A percentile compares a stretch with the other conserved stretches of the same genome.
Evolutionary conservation across 306 rosid species (phyloP).

Genomic region (Urtica urens): DNA sequence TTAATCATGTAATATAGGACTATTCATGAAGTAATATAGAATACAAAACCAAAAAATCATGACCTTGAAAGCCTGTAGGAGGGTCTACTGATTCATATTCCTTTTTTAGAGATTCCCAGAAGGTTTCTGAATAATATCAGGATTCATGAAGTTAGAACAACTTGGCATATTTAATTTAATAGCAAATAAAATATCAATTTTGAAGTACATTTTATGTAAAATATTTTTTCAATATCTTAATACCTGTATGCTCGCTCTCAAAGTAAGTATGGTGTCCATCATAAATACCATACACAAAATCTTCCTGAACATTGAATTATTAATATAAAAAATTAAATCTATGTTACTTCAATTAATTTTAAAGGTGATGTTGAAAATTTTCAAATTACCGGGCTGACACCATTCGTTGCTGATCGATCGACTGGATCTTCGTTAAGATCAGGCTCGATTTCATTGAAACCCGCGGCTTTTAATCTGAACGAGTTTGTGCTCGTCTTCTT

Average conservation of each 20-base stretch:
- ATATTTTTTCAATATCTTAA: neutral
- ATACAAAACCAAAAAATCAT: no score
- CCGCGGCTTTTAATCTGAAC: conserved; percentile 38
- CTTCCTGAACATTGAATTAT: conserved; percentile 64
- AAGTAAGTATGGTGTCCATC: conserved; percentile 76
- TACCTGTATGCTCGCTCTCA: conserved; percentile 61
- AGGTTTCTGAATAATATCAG: conserved; percentile 36
- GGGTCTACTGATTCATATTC: conserved; percentile 55
- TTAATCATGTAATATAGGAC: no score
- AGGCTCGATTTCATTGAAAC: conserved; percentile 62
- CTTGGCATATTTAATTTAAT: neutral
- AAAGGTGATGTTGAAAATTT: neutral
- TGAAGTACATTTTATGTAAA: neutral
- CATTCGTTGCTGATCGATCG: conserved; percentile 47
- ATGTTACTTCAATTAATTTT: no score
- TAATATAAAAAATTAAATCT: no score
- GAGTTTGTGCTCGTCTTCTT: conserved; percentile 17
- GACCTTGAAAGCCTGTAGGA: conserved; percentile 93
- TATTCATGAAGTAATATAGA: no score
- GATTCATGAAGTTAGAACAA: neutral
- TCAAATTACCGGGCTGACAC: conserved; percentile 40
- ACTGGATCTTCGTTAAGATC: conserved; percentile 77
- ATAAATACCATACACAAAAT: conserved; percentile 57
- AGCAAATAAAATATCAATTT: neutral
- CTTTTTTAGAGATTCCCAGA: conserved; percentile 56